Percentiles rank a stretch among this genome's conserved stretches.
Conservation (phyloP, 768 basidiomycete genomes). For the Phaeotremella fagi region DNA sequence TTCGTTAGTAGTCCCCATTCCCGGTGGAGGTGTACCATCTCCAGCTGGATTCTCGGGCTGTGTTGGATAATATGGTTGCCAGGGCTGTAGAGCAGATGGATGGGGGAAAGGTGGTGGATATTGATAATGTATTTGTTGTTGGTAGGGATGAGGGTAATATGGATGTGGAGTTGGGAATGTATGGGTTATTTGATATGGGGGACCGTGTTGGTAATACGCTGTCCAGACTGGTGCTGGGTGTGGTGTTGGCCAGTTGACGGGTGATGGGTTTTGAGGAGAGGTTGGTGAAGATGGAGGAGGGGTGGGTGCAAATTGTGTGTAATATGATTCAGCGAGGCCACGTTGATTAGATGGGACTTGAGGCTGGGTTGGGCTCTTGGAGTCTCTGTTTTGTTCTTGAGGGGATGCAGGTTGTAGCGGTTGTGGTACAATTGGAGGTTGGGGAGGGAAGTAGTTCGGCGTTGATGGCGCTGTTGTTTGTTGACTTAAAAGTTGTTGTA, state of each 20-base stretch:
- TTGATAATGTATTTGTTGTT: no score
- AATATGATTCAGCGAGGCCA: conserved; percentile 11
- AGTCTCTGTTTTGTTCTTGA: no score
- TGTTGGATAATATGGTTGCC: conserved; percentile 9
- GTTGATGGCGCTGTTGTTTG: neutral
- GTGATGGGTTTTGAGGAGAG: neutral
- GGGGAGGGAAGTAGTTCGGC: neutral
- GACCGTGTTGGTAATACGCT: neutral
- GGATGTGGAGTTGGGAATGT: neutral
- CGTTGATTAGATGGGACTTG: neutral
- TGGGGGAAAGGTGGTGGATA: conserved; percentile 17
- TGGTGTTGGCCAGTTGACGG: neutral
- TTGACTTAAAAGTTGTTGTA: neutral
- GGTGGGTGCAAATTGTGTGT: neutral
- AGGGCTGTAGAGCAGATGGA: conserved; percentile 16
- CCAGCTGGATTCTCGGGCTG: neutral
- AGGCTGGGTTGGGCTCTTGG: no score
- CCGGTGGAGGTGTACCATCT: neutral
- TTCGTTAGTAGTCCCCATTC: neutral
- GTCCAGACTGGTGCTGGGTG: neutral
- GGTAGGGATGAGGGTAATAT: neutral
- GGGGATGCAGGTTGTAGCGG: no score
- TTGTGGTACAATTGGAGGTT: neutral
- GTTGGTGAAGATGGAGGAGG: neutral
- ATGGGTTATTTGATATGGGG: neutral